Conservation (phyloP, 257 asterid species). For the Solanum rostratum region DNA sequence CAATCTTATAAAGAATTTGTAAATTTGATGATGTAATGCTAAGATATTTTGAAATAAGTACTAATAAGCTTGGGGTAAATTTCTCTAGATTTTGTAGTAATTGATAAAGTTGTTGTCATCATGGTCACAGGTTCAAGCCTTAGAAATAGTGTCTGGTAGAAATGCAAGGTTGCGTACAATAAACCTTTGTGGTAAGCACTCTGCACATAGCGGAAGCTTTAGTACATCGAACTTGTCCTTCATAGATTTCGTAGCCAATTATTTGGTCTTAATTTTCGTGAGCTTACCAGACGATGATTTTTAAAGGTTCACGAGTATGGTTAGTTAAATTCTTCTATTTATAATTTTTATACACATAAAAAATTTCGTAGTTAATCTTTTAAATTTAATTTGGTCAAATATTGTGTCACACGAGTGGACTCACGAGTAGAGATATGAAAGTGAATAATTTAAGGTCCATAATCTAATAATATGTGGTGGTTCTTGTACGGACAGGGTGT, state of each 20-base stretch:
- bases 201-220: too few species aligned
- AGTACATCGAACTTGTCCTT: rapidly evolving
- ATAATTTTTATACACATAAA: background rate
- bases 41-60: background rate
- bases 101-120: too few species aligned
- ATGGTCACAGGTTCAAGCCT: too few species aligned
- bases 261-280: background rate
- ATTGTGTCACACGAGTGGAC: background rate
- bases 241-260: background rate
- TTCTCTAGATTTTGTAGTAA: too few species aligned
- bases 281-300: background rate
- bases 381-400: background rate
- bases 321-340: background rate
- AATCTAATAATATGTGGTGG: constrained; percentile 1
- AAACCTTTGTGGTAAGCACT: too few species aligned
- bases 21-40: background rate
- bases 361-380: background rate
- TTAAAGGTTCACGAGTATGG: background rate
- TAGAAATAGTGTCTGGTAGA: too few species aligned
- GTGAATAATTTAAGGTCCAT: background rate
- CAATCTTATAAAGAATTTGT: background rate
- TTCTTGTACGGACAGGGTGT: constrained; percentile 1
- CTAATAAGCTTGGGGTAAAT: too few species aligned
- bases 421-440: background rate
- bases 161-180: too few species aligned